These are phyloP conservation scores for Fraxinus anomala DNA, from an alignment of 257 asterid genomes.

Conservation along the genomic window DNA sequence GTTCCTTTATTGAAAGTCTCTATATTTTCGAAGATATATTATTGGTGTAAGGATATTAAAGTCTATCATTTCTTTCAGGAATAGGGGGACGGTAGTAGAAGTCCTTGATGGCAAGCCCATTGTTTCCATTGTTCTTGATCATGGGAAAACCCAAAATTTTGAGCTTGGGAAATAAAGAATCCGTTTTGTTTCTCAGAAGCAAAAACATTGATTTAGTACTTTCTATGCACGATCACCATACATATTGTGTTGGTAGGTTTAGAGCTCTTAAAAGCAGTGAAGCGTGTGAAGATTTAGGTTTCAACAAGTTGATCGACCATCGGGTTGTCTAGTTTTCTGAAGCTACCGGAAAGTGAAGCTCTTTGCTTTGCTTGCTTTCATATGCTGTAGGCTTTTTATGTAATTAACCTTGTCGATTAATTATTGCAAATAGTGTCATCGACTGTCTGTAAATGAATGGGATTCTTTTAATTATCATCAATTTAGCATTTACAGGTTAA, in stretches of 20 bases:
- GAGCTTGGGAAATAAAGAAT: slow-evolving; percentile 94
- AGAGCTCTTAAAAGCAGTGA: not conserved
- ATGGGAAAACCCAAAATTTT: slow-evolving; percentile 61
- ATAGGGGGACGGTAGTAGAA: slow-evolving; percentile 56
- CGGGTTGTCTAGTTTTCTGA: not conserved
- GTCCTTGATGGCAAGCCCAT: slow-evolving; percentile 62
- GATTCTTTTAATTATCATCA: not conserved
- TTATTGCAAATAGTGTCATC: not conserved
- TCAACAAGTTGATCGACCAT: not conserved
- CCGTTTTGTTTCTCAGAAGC: slow-evolving; percentile 83
- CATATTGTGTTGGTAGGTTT: too few species aligned
- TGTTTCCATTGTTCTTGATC: slow-evolving; percentile 73
- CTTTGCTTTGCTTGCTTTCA: not conserved
- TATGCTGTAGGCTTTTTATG: not conserved
- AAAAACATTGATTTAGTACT: slow-evolving; percentile 35
- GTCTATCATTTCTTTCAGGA: slow-evolving; percentile 38
- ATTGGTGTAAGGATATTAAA: not conserved
- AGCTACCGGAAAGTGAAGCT: not conserved
- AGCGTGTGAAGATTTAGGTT: not conserved
- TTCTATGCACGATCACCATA: not conserved
- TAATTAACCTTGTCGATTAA: not conserved
- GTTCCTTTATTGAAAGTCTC: not conserved
- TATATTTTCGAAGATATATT: not conserved
- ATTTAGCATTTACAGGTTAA: not conserved
- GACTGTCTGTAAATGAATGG: not conserved